Evolutionary conservation across 257 asterid species (phyloP), one percentile per base, ranked within the genome.

Genomic region (Thymus quinquecostatus): DNA sequence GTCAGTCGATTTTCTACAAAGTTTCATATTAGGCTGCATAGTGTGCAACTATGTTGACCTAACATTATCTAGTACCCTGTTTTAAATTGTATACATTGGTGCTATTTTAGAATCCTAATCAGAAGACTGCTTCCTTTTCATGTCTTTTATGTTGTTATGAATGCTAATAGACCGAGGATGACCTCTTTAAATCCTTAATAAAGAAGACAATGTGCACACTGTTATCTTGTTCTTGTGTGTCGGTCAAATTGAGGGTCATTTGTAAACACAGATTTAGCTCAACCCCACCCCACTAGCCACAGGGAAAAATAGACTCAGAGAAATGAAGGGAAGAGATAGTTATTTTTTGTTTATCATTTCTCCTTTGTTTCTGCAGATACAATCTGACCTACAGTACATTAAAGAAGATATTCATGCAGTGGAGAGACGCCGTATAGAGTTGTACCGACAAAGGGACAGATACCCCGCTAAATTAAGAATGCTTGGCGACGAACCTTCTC

Each of bases 371-470:
- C 65, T 69, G 71, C 82, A 95, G 99, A 86, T 89, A 33, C 92
- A 84, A 82, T 60, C 82, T 6, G 99, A 95, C 83, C 94, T 95
- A 68, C 83, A 80, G 73, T 83, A 83, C 84, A 86, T 95, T 60
- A 88, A 89, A 80, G 96, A 88, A 74, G 99, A 95, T 80, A 86
- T 95, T 71, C 77, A 78, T 73, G 86, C 89, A 32, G 99, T 89
- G 78, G 99, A 91, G 90, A 86, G 77, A 73, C 89, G 78, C 57
- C 85, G 92, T 63, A 75, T 82, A 72, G 99, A 94, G 61, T 81
- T 91, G 65, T 81, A 80, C 72, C 91, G 87, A 41, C 81, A 83
- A 60, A 86, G 87, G 75, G 92, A 89, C 74, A 90, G 85, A 76
- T 88, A 80, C 78, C 81, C 87, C 1, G 64, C 88, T 32, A 88